A percentile compares a stretch with the other conserved stretches of the same genome.
phyloP scores from a whole-genome alignment of 805 yeast species.

The Lipomyces sp. region DNA sequence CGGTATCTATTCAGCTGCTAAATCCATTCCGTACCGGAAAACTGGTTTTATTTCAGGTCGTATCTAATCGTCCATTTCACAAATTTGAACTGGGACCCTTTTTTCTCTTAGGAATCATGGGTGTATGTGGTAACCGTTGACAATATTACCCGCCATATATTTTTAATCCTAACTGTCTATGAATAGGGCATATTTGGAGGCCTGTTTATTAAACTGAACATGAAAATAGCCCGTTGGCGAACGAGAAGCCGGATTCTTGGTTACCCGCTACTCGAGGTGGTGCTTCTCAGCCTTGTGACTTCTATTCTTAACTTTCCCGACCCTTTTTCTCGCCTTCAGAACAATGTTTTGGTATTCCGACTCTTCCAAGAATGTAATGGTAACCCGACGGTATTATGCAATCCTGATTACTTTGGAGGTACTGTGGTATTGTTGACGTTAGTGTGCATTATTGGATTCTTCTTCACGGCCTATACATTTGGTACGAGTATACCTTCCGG shows the following conservation, averaged over 20 bases:
- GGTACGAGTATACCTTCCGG: conserved; percentile 90
- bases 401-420: conserved; percentile 34
- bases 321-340: conserved; percentile 57
- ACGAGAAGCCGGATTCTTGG: conserved; percentile 37
- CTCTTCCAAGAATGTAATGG: conserved; percentile 70
- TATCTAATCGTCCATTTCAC: conserved; percentile 68
- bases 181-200: conserved; percentile 29
- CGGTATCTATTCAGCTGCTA: conserved; percentile 59
- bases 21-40: conserved; percentile 57
- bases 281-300: conserved; percentile 56
- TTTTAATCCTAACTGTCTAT: conserved; percentile 34
- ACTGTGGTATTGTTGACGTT: conserved; percentile 46
- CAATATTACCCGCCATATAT: conserved; percentile 51
- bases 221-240: conserved; percentile 36
- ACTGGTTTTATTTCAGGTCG: conserved; percentile 68
- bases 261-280: conserved; percentile 54
- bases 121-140: conserved; percentile 63
- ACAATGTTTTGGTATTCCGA: conserved; percentile 61
- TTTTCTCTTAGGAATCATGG: conserved; percentile 66
- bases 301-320: conserved; percentile 62
- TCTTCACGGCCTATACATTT: conserved; percentile 69
- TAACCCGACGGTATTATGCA: conserved; percentile 41
- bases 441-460: conserved; percentile 56
- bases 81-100: conserved; percentile 73
- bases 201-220: conserved; percentile 32